Base-by-base conservation (phyloP, 1,284 basidiomycete species). In the Apiotrichum gracile region DNA sequence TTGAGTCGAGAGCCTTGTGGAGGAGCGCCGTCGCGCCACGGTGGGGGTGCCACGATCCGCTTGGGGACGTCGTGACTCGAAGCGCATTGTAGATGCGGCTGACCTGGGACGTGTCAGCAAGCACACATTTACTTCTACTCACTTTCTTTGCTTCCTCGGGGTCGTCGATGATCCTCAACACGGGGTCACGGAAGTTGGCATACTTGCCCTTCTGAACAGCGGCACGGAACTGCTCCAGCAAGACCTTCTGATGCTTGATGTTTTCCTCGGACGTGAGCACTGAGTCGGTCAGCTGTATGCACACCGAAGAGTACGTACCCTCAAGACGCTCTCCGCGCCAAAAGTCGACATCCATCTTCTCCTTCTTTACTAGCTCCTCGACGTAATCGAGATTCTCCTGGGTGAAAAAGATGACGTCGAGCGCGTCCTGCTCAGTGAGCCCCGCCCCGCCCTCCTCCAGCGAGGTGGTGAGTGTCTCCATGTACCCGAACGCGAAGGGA, bases 331-430 rank as follows among this genome's bases (percentile, higher is more conserved):
- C 47, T 5, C 62, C 62, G 33, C 57, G 60, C 21, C 49, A 45
- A 62, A 63, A 54, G 63, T 66, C 27, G 10, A 65, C 62, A 5
- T 65, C 63, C 47, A 64, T 59, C 4, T 47, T 48, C 40, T 68
- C 62, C 27, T 55, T 48, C 41, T 57, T 33, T 1, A 69, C 73
- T 81, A 89, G 85, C 41, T 85, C 81, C 14, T 80, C 79, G 3
- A 67, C 67, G 4, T 80, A 81, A 66, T 89, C 86, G 80, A 89
- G 83, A 21, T 80, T 84, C 61, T 82, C 82, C 38, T 85, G 85
- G 5, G 76, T 70, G 16, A 59, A 51, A 48, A 88, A 84, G 54
- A 88, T 78, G 3, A 81, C 69, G 16, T 64, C 61, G 9, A 67
- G 25, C 1, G 62, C 64, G 25, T 67, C 54, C 7, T 81, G 78